Conservation (phyloP, 2,329 filamentous ascomycete genomes). For the Lachnellula arida region DNA sequence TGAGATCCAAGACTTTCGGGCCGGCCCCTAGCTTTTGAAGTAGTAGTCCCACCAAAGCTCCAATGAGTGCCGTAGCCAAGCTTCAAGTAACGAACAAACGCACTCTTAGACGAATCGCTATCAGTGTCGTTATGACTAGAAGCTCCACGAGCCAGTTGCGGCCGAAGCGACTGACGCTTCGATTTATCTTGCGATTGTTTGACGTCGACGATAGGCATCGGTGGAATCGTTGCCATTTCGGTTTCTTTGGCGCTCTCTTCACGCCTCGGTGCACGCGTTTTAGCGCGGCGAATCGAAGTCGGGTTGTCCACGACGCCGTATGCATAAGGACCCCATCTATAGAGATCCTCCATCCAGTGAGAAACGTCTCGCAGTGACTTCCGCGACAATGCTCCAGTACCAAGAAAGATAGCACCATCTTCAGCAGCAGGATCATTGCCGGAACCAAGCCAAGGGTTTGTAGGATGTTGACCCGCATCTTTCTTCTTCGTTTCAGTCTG, state of each 20-base stretch:
- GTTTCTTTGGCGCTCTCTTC: conserved; percentile 18
- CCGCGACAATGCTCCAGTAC: conserved; percentile 67
- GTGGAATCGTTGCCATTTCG: conserved; percentile 7
- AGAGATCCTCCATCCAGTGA: conserved; percentile 85
- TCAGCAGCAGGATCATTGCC: conserved; percentile 63
- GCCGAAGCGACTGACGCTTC: conserved; percentile 4
- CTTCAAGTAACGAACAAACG: conserved; percentile 60
- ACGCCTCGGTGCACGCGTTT: conserved; percentile 36
- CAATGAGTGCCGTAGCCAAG: conserved; percentile 65
- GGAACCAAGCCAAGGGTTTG: conserved; percentile 63
- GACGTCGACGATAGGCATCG: conserved; percentile 11
- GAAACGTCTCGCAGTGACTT: conserved; percentile 68
- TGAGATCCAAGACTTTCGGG: neutral
- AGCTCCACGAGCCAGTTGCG: conserved; percentile 11
- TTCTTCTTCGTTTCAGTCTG: conserved; percentile 25
- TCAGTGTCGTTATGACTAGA: conserved; percentile 21
- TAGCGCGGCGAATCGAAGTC: conserved; percentile 51
- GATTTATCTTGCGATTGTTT: conserved; percentile 1
- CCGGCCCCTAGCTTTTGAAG: conserved; percentile 8
- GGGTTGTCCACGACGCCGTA: conserved; percentile 84
- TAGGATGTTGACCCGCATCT: conserved; percentile 25
- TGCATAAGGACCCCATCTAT: conserved; percentile 74
- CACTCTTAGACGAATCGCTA: conserved; percentile 30
- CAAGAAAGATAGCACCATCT: conserved; percentile 84
- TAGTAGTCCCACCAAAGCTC: conserved; percentile 42